Evolutionary conservation across 345 rosid species (phyloP), one percentile per base, ranked within the genome.

Genomic region (Pelargonium nanum): DNA sequence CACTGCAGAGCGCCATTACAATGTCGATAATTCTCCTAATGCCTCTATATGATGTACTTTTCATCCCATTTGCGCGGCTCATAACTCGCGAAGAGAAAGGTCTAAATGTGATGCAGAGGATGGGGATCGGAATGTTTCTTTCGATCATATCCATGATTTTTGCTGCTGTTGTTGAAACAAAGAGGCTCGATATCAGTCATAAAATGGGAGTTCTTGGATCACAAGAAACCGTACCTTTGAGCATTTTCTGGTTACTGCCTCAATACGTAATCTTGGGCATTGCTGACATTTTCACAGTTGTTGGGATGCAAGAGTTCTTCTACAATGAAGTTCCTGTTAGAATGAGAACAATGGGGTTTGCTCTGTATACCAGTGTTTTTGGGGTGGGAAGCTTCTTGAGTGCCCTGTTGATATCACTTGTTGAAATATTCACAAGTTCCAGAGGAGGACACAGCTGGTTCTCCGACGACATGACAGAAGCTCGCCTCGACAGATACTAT

Each of bases 231-330:
- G 81, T 74, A n/a, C 80, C 82, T 0, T 55, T 85, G 21, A 85
- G 89, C 81, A 93, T 93, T 64, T 80, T 87, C 22, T 89, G 95
- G 85, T 53, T 93, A 67, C 73, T 93, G 5, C 97, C 99, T 0
- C 99, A 93, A 28, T 93, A 93, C 78, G 76, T 93, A 50, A 67
- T 93, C 5, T 24, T 93, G 24, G 99, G 99, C 4, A 76, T 89
- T 28, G 81, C 97, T 12, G 99, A 93, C 67, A 83, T 89, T 22
- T 93, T 93, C 72, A 93, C 99, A 0, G 99, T 92, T 12, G 91
- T 92, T 19, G 97, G 97, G 5, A 89, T 92, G 99, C 99, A 92
- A 69, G 99, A 92, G 77, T 92, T 89, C 70, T 92, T 92, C 67
- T 92, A 92, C 69, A 76, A 78, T 25, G 95, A 93, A 68, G 97